Percentiles rank a stretch among this genome's conserved stretches.
phyloP scores from a whole-genome alignment of 2,329 filamentous ascomycete genomes.

The Shiraia sp. region DNA sequence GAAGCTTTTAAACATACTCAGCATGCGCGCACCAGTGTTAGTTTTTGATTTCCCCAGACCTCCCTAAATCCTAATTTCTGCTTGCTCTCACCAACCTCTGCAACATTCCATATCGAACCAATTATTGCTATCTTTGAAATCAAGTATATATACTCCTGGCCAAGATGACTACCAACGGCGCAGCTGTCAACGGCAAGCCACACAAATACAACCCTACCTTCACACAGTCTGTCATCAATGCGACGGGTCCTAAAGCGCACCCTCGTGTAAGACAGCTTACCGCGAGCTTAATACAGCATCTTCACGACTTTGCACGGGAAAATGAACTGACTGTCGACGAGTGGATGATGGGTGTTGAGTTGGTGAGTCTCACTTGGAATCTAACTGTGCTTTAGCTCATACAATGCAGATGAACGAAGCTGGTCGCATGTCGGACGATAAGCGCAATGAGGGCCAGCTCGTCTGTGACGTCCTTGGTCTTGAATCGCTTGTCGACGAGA shows the following conservation, averaged over 20 bases:
- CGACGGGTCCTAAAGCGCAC: slow-evolving; percentile 70
- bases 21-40: background rate
- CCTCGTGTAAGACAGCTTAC: slow-evolving; percentile 68
- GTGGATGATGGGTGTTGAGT: slow-evolving; percentile 74
- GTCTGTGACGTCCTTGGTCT: slow-evolving; percentile 63
- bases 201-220: slow-evolving; percentile 73
- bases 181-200: slow-evolving; percentile 17
- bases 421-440: slow-evolving; percentile 64
- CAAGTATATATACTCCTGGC: background rate
- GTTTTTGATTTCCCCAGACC: slow-evolving; percentile 2
- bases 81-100: too few relatives aligned
- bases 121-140: too few relatives aligned
- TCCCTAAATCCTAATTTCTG: too few relatives aligned
- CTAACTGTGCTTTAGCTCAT: slow-evolving; percentile 1
- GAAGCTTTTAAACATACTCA: slow-evolving; percentile 4
- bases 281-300: slow-evolving; percentile 66
- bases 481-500: slow-evolving; percentile 73
- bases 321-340: slow-evolving; percentile 78
- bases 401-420: slow-evolving; percentile 59
- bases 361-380: slow-evolving; percentile 51
- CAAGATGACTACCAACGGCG: slow-evolving; percentile 25
- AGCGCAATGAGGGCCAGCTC: slow-evolving; percentile 66
- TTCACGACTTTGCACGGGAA: slow-evolving; percentile 78
- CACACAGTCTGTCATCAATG: slow-evolving; percentile 72
- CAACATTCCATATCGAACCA: too few relatives aligned